Evolutionary conservation across 1,139 yeast species (phyloP).

Genomic region (Diutina mesorugosa): DNA sequence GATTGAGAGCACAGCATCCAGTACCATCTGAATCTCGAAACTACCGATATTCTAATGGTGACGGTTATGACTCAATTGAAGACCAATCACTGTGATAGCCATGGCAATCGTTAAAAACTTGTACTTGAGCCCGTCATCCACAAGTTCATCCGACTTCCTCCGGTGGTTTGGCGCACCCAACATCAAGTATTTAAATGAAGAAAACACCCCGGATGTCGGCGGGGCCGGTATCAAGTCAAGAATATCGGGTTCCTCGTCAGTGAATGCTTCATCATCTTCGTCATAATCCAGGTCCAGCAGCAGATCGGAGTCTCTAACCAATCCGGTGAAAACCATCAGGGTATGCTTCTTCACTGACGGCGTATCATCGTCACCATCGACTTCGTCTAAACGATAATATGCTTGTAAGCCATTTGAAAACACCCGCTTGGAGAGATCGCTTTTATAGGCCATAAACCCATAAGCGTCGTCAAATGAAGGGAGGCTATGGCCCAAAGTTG

Average conservation of each 20-base stretch:
- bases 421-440: slow-evolving; percentile 16
- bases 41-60: slow-evolving; percentile 9
- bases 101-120: slow-evolving; percentile 32
- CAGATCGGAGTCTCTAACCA: not conserved
- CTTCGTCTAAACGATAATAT: slow-evolving; percentile 12
- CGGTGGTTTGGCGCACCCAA: slow-evolving; percentile 13
- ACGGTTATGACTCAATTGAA: slow-evolving; percentile 13
- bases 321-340: not conserved
- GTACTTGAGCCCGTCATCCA: slow-evolving; percentile 29
- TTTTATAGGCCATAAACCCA: slow-evolving; percentile 22
- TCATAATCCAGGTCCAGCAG: slow-evolving; percentile 3
- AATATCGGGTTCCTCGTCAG: slow-evolving; percentile 6
- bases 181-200: slow-evolving; percentile 11
- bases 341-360: slow-evolving; percentile 4
- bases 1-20: not conserved
- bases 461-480: slow-evolving; percentile 17
- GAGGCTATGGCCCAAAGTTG: slow-evolving; percentile 7
- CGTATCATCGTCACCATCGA: slow-evolving; percentile 8
- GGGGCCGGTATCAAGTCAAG: slow-evolving; percentile 25
- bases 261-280: slow-evolving; percentile 4
- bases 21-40: not conserved
- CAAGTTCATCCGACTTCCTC: slow-evolving; percentile 13
- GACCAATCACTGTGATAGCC: slow-evolving; percentile 30
- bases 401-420: slow-evolving; percentile 18
- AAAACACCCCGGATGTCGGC: not conserved